Conservation (phyloP, 2,329 filamentous ascomycete genomes). For the Penicillium sp. region DNA sequence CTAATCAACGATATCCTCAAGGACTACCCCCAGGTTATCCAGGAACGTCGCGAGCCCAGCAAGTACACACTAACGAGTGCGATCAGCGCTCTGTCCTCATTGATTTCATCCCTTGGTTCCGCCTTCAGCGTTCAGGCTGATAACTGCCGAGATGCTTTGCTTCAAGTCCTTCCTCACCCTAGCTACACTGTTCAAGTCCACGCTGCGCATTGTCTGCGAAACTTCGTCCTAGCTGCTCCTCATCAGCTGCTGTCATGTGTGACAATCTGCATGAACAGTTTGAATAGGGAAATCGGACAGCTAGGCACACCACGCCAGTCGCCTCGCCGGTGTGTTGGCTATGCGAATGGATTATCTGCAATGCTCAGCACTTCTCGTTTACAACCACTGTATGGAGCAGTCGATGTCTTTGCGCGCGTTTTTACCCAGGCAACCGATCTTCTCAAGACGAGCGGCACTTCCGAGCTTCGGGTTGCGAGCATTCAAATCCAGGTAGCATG, state of each 20-base stretch:
- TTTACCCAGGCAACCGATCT: conserved; percentile 87
- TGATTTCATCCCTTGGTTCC: conserved; percentile 78
- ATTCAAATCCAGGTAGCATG: conserved; percentile 97
- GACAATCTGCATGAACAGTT: conserved; percentile 94
- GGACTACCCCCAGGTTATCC: conserved; percentile 86
- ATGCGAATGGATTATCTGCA: conserved; percentile 86
- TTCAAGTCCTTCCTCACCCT: conserved; percentile 89
- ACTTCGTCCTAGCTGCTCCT: conserved; percentile 84
- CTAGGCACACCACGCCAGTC: conserved; percentile 73
- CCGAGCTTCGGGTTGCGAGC: conserved; percentile 83
- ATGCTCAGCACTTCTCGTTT: conserved; percentile 84
- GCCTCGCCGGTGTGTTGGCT: conserved; percentile 79
- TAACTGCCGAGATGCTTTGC: conserved; percentile 75
- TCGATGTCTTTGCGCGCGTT: conserved; percentile 91
- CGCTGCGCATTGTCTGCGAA: conserved; percentile 79
- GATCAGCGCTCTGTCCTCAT: conserved; percentile 72
- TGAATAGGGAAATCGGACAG: conserved; percentile 79
- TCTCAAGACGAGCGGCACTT: conserved; percentile 87
- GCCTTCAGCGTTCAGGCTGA: conserved; percentile 79
- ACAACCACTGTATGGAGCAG: conserved; percentile 87
- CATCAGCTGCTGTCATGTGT: conserved; percentile 88
- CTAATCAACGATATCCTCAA: conserved; percentile 87
- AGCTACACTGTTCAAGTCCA: conserved; percentile 96
- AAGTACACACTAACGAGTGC: conserved; percentile 81
- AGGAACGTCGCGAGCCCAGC: conserved; percentile 81